Evolutionary conservation across 2,329 filamentous ascomycete genomes (phyloP).

Genomic region (Pseudogymnoascus sp.): DNA sequence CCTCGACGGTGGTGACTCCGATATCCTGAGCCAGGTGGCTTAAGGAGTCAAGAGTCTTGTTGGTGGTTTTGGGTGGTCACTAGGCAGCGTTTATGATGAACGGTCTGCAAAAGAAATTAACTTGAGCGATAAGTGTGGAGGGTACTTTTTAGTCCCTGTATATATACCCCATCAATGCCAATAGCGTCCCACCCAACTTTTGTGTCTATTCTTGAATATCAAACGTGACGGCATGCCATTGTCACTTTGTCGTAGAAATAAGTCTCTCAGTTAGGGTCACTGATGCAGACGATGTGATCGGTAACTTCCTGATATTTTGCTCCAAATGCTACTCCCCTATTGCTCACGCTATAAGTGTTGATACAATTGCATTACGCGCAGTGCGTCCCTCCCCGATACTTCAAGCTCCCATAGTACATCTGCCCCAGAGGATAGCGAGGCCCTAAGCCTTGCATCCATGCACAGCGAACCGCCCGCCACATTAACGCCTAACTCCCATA

Average conservation of each 20-base stretch:
- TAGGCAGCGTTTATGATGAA: not conserved
- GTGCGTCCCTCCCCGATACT: not conserved
- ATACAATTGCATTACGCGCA: not conserved
- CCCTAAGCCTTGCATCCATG: not conserved
- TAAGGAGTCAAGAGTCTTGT: slow-evolving; percentile 38
- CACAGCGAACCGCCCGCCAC: not conserved
- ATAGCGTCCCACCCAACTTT: slow-evolving; percentile 3
- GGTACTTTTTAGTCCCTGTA: not conserved
- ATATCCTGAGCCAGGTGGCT: slow-evolving; percentile 79
- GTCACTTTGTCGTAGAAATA: not conserved
- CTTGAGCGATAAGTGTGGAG: slow-evolving; percentile 6
- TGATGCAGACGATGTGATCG: not conserved
- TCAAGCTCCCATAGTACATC: not conserved
- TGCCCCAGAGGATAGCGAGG: not conserved
- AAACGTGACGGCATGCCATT: not conserved
- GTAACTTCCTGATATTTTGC: not conserved
- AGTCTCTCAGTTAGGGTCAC: not conserved
- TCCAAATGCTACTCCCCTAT: not conserved
- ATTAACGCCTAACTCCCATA: slow-evolving; percentile 1
- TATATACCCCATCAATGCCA: slow-evolving; percentile 8
- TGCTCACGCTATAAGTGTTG: not conserved
- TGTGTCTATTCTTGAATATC: not conserved
- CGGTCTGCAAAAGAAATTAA: not conserved
- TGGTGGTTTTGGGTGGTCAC: slow-evolving; percentile 8
- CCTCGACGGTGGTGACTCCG: slow-evolving; percentile 94